Base-by-base conservation (phyloP, 306 rosid genomes). In the Psophocarpus tetragonolobus region DNA sequence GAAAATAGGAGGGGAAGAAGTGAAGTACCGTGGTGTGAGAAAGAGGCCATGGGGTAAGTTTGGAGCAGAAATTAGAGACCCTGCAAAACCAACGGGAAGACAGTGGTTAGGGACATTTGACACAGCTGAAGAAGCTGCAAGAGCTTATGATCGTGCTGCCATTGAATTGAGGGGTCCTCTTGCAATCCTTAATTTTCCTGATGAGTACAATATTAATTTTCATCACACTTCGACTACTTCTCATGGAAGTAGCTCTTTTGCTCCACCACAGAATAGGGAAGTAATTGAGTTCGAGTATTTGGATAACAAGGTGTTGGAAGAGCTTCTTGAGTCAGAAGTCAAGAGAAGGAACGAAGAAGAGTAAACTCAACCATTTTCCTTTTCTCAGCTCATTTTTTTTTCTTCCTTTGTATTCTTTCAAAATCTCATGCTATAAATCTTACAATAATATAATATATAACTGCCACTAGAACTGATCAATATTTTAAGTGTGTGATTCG, bases 121-220 rank as follows among this genome's bases (percentile, higher is more conserved):
- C 14, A 84, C 96, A 0, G 96, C 96, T 0, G 91, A 87, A 51
- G 90, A 91, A 67, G 96, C 96, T 0, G 93, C 96, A 11, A 71
- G 90, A 71, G 96, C 96, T 47, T 91, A 91, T 76, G 96, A 91
- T 79, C 79, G 86, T 48, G 96, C 91, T 9, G 96, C 96, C 5
- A 87, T 89, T 79, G 65, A 74, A 68, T 72, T 91, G 32, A 70
- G 75, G 7, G 91, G 91, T 48, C 80, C 72, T 41, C 89, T 82
- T 67, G 93, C 93, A 10, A 81, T 78, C 4, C 90, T 87, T 5
- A 87, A 80, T 51, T 80, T 80, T 29, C 83, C 83, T 0, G 13
- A 80, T 23, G 74, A 71, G 33, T 61, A 11, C 17, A 0, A 10
- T 78, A 21, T 21, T 39, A 84, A 80, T 47, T 74, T 87, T 76